Percentiles rank a stretch among this genome's conserved stretches.
Evolutionary conservation across 352 stramenopile species (phyloP).

Genomic region (Pythium guiyangense): DNA sequence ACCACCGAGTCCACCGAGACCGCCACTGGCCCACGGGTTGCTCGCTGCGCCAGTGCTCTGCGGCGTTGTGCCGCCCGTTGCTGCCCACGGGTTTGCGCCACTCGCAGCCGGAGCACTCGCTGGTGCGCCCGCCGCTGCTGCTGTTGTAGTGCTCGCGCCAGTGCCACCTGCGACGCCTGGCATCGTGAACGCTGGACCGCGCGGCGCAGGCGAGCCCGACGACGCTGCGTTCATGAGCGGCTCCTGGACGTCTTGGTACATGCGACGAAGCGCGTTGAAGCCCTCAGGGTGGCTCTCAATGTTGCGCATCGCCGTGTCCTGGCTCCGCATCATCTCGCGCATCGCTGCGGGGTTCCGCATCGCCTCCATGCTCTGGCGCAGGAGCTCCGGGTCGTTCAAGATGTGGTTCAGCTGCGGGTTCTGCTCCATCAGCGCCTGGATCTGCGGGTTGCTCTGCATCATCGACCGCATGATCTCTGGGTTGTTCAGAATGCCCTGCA

Average conservation of each 20-base stretch:
- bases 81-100: conserved; percentile 59
- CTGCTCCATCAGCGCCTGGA: conserved; percentile 92
- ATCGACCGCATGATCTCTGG: conserved; percentile 94
- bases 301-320: conserved; percentile 96
- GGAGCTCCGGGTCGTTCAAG: conserved; percentile 93
- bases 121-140: too few species aligned
- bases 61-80: conserved; percentile 6
- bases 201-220: conserved; percentile 36
- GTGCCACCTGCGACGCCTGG: conserved; percentile 59
- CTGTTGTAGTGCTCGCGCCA: conserved; percentile 18
- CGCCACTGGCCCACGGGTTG: conserved; percentile 13
- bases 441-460: conserved; percentile 95
- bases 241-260: conserved; percentile 95
- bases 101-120: conserved; percentile 11
- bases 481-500: conserved; percentile 94
- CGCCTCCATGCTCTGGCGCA: conserved; percentile 95
- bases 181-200: conserved; percentile 79
- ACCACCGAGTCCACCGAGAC: too few species aligned
- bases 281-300: conserved; percentile 97
- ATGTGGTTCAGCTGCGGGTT: conserved; percentile 96
- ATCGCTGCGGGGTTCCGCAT: conserved; percentile 95
- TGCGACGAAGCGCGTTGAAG: conserved; percentile 93
- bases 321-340: conserved; percentile 96
- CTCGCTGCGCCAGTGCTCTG: neutral
- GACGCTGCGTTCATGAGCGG: conserved; percentile 92